Base-by-base conservation (phyloP, 139 green algal species). In the Coelastrella sp. region DNA sequence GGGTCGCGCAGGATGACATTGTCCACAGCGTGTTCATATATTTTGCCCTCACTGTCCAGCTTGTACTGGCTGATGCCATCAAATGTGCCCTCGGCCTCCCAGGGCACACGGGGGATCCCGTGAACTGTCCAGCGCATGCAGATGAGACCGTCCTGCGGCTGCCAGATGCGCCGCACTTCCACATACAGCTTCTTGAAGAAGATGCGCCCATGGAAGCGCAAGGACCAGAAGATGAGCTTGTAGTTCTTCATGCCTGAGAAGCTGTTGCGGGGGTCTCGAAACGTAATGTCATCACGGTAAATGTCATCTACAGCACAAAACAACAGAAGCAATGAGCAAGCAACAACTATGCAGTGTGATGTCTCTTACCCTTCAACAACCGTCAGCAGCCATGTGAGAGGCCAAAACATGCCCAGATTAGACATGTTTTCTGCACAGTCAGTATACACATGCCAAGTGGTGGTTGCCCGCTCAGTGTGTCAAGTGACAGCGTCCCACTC, bases 41-140 rank as follows among this genome's bases (percentile, higher is more conserved):
- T 98, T 58, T 95, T 89, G 57, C 91, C 91, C 19, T 92, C 60
- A 70, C 80, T 87, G 92, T 99, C 97, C 70, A 99, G 93, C 87
- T 97, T 98, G 95, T 98, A 99, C 11, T 95, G 94, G 7, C 95
- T 98, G 61, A 98, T 96, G 75, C 98, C 98, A 63, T 99, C 98
- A 93, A 99, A 99, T 0, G 90, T 91, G 82, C 95, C 96, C 89
- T 97, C 95, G 6, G 95, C 94, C 79, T 98, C 94, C 96, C 97
- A 99, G 11, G 96, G 96, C 25, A 99, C 94, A 11, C 98, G 94
- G 17, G 98, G 96, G 12, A 95, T 92, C 60, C 96, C 98, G 61
- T 96, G 94, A 22, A 99, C 95, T 11, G 95, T 96, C 98, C 97
- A 99, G 12, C 94, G 87, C 91, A 96, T 96, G 90, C 95, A 97